Percentiles rank a stretch among this genome's conserved stretches.
These are phyloP conservation scores for Coffea eugenioides DNA, from an alignment of 257 asterid species.

Conservation along the genomic window DNA sequence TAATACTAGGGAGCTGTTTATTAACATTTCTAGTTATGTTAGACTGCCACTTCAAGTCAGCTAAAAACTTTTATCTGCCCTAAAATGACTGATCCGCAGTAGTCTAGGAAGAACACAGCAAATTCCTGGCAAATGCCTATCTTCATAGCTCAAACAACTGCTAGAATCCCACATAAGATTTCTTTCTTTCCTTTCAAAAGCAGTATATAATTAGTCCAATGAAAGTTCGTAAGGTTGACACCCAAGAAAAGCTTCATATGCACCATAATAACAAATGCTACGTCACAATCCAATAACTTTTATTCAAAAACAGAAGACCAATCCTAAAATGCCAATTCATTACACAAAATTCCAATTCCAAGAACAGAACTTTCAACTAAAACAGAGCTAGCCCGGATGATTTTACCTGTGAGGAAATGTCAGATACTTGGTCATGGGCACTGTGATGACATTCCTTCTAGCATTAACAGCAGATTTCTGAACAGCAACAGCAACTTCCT, in stretches of 20 bases:
- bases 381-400: not conserved
- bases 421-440: constrained; percentile 88
- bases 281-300: not conserved
- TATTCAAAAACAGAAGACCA: not conserved
- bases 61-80: not conserved
- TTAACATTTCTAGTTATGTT: not conserved
- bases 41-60: not conserved
- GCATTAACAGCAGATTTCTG: constrained; percentile 88
- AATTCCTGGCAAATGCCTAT: not conserved
- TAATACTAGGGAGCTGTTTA: not conserved
- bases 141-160: not conserved
- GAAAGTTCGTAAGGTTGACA: not conserved
- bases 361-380: not conserved
- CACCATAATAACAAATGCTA: not conserved
- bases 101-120: not conserved
- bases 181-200: not conserved
- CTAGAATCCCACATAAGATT: not conserved
- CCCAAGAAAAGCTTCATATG: not conserved
- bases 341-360: not conserved
- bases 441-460: constrained; percentile 64
- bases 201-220: not conserved
- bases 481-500: constrained; percentile 76
- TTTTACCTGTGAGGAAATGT: constrained; percentile 90
- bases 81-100: not conserved
- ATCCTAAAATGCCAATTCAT: not conserved